Conservation (phyloP, 345 rosid genomes). For the Physaria fendleri region DNA sequence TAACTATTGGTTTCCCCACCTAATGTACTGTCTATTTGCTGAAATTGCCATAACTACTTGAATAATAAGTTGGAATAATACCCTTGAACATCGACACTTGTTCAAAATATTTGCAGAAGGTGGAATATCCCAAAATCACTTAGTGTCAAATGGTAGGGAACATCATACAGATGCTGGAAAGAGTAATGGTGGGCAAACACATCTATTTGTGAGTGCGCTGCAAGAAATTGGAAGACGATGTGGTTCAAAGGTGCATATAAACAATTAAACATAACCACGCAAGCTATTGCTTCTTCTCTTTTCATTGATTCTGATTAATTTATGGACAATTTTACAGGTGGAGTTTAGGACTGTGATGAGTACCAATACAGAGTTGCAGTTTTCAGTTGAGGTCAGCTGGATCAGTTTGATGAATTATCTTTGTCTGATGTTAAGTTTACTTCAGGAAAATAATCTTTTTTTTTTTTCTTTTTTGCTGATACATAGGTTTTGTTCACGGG, state of each 20-base stretch:
- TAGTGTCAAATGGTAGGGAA: slow-evolving; percentile 43
- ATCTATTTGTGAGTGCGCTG: slow-evolving; percentile 66
- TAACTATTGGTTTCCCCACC: neutral
- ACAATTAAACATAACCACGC: slow-evolving; percentile 1
- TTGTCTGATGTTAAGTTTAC: neutral
- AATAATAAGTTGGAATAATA: neutral
- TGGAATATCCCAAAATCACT: slow-evolving; percentile 49
- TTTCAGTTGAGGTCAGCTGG: slow-evolving; percentile 86
- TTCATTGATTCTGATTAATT: slow-evolving; percentile 1
- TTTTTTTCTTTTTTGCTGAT: neutral
- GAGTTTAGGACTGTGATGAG: slow-evolving; percentile 76
- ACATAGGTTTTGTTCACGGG: slow-evolving; percentile 78
- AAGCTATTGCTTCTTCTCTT: slow-evolving; percentile 2
- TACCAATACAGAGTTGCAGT: slow-evolving; percentile 86
- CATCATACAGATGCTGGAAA: slow-evolving; percentile 56
- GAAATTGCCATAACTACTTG: neutral
- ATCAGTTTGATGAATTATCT: neutral
- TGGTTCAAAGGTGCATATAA: slow-evolving; percentile 59
- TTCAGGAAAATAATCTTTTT: too few species aligned
- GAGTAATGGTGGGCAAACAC: slow-evolving; percentile 49
- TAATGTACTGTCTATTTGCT: neutral
- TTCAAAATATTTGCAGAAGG: slow-evolving; percentile 45
- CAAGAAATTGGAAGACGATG: slow-evolving; percentile 94
- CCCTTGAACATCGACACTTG: slow-evolving; percentile 10
- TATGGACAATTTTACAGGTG: slow-evolving; percentile 43